A percentile compares a stretch with the other conserved stretches of the same genome.
Conservation (phyloP, 2,329 filamentous ascomycete species). For the Madurella mycetomatis region DNA sequence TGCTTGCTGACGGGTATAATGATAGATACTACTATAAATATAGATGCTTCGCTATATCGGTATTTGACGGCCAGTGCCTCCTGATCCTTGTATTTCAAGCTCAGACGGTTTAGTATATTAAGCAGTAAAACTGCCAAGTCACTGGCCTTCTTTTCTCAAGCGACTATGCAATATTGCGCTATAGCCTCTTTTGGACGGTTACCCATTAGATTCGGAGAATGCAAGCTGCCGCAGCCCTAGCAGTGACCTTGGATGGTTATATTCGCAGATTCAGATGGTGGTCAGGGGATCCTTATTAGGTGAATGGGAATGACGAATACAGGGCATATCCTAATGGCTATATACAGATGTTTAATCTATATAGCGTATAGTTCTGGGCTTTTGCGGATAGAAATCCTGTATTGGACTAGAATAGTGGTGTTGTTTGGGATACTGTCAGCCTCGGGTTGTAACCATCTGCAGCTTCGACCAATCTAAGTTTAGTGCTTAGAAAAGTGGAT, state of each 20-base stretch:
- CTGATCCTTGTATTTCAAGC: constrained; percentile 10
- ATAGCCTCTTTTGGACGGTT: constrained; percentile 11
- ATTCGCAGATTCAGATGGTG: constrained; percentile 4
- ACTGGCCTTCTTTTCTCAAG: constrained; percentile 7
- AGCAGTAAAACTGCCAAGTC: neutral
- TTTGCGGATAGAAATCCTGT: constrained; percentile 2
- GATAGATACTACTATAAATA: constrained; percentile 3
- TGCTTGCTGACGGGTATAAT: no score
- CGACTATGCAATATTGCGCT: constrained; percentile 4
- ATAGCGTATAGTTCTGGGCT: constrained; percentile 7
- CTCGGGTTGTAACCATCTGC: constrained; percentile 1
- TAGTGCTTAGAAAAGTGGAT: constrained; percentile 1
- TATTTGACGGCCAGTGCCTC: constrained; percentile 9
- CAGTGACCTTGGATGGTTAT: constrained; percentile 11
- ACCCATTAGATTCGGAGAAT: constrained; percentile 12
- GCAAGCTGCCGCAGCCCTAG: constrained; percentile 3
- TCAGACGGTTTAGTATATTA: constrained; percentile 1
- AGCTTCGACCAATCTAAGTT: constrained; percentile 1
- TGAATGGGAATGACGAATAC: neutral
- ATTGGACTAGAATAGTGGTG: neutral
- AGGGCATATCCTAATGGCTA: constrained; percentile 6
- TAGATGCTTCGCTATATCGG: constrained; percentile 7
- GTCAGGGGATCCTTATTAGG: constrained; percentile 7
- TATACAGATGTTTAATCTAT: constrained; percentile 1
- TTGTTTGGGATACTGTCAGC: constrained; percentile 5